These are phyloP conservation scores for Ascochyta clinopodiicola DNA, from an alignment of 2,329 filamentous ascomycete species.

Conservation along the genomic window DNA sequence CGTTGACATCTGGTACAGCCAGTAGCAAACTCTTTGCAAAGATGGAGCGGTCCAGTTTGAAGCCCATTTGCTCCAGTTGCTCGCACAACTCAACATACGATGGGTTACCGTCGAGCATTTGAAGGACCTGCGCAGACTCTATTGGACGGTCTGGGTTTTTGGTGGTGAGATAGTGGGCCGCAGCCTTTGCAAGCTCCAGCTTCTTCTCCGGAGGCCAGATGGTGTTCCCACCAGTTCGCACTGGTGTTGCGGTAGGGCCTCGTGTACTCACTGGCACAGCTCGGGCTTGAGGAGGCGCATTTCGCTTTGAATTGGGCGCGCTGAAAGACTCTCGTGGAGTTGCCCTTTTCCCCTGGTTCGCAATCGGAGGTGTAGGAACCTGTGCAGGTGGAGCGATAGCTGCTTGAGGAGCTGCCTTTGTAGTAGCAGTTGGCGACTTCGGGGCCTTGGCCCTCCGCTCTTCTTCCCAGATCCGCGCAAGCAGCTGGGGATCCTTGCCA, in stretches of 20 bases:
- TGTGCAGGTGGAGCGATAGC: constrained; percentile 14
- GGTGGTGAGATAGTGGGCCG: constrained; percentile 55
- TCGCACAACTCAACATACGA: constrained; percentile 64
- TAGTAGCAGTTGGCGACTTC: constrained; percentile 34
- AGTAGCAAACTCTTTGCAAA: constrained; percentile 61
- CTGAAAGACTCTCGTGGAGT: constrained; percentile 21
- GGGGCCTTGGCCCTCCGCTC: constrained; percentile 51
- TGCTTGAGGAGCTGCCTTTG: constrained; percentile 32
- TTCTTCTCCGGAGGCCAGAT: constrained; percentile 62
- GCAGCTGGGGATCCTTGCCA: constrained; percentile 60
- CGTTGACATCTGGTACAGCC: constrained; percentile 53
- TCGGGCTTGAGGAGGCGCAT: constrained; percentile 5
- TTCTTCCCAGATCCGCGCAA: constrained; percentile 64
- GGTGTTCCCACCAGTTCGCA: constrained; percentile 36
- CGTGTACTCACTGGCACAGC: constrained; percentile 10
- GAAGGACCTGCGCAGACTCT: constrained; percentile 50
- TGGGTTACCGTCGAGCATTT: constrained; percentile 60
- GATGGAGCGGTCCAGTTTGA: constrained; percentile 58
- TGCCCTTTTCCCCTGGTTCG: constrained; percentile 33
- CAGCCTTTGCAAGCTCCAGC: constrained; percentile 57
- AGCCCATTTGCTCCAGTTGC: constrained; percentile 57
- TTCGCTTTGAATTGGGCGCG: constrained; percentile 10
- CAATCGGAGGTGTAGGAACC: constrained; percentile 19
- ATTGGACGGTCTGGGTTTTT: constrained; percentile 53
- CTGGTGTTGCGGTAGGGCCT: constrained; percentile 10